Conservation (phyloP, 352 stramenopile genomes). For the Pythium rhizo-oryzae region DNA sequence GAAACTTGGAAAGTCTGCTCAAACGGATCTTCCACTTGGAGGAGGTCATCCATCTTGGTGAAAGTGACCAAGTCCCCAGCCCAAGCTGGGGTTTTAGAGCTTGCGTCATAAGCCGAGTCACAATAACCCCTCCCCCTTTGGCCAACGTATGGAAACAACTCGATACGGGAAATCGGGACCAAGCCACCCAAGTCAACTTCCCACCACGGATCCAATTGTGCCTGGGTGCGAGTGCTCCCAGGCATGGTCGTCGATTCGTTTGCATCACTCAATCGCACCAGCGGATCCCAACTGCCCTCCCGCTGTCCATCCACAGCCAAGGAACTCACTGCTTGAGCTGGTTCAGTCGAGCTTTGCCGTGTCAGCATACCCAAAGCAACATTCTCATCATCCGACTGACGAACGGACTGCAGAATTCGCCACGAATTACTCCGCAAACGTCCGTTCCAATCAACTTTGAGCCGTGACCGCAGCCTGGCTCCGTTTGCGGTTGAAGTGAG, state of each 20-base stretch:
- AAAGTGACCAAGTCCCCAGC: slow-evolving; percentile 47
- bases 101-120: not conserved
- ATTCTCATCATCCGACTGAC: slow-evolving; percentile 64
- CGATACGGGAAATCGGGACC: slow-evolving; percentile 47
- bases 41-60: slow-evolving; percentile 38
- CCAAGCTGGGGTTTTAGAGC: slow-evolving; percentile 30
- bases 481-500: slow-evolving; percentile 52
- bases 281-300: slow-evolving; percentile 40
- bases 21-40: slow-evolving; percentile 55
- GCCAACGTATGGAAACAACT: slow-evolving; percentile 57
- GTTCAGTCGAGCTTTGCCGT: slow-evolving; percentile 57
- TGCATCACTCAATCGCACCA: slow-evolving; percentile 26
- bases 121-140: slow-evolving; percentile 43
- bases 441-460: slow-evolving; percentile 51
- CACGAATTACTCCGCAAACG: slow-evolving; percentile 45
- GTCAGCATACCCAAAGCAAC: slow-evolving; percentile 58
- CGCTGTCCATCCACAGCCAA: slow-evolving; percentile 55
- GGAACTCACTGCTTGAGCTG: slow-evolving; percentile 38
- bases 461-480: slow-evolving; percentile 42
- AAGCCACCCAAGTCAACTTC: slow-evolving; percentile 61
- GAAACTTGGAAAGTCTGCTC: slow-evolving; percentile 53
- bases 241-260: slow-evolving; percentile 18
- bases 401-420: slow-evolving; percentile 53
- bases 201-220: slow-evolving; percentile 62
- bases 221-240: slow-evolving; percentile 51